A percentile compares a stretch with the other conserved stretches of the same genome.
Evolutionary conservation across 768 basidiomycete genomes (phyloP).

Genomic region (Mycena metata): DNA sequence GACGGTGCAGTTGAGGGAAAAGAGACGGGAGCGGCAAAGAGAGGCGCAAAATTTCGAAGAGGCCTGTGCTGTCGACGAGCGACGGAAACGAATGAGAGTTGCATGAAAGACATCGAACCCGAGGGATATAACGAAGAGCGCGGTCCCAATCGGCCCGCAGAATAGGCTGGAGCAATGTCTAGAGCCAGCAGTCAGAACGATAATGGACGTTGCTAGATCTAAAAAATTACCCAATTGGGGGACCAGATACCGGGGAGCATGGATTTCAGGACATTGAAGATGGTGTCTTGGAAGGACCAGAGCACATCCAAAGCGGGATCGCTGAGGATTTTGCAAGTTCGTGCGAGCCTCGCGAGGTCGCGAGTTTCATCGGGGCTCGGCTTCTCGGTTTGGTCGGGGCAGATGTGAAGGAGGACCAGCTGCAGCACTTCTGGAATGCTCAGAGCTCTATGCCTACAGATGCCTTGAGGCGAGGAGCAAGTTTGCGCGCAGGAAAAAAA

Average conservation of each 20-base stretch:
- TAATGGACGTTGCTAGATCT: not conserved
- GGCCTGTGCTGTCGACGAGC: not conserved
- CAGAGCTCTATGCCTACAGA: not conserved
- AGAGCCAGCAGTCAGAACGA: not conserved
- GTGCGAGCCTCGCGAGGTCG: not conserved
- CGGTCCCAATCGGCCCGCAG: not conserved
- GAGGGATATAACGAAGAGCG: not conserved
- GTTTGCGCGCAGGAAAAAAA: too few species aligned
- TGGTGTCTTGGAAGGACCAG: not conserved
- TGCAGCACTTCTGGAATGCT: not conserved
- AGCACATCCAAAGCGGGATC: slow-evolving; percentile 1
- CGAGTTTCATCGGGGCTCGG: not conserved
- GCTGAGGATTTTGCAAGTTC: not conserved
- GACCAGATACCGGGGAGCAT: not conserved
- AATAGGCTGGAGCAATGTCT: not conserved
- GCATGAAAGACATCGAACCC: not conserved
- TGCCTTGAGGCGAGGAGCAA: too few species aligned
- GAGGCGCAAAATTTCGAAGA: not conserved
- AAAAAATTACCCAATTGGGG: not conserved
- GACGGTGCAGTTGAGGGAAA: not conserved
- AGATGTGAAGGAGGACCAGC: not conserved
- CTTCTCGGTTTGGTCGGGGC: not conserved
- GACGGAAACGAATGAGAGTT: not conserved
- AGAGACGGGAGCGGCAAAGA: not conserved
- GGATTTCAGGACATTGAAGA: not conserved